These are phyloP conservation scores for Gastrolobium bilobum DNA, from an alignment of 306 rosid species.

Conservation along the genomic window DNA sequence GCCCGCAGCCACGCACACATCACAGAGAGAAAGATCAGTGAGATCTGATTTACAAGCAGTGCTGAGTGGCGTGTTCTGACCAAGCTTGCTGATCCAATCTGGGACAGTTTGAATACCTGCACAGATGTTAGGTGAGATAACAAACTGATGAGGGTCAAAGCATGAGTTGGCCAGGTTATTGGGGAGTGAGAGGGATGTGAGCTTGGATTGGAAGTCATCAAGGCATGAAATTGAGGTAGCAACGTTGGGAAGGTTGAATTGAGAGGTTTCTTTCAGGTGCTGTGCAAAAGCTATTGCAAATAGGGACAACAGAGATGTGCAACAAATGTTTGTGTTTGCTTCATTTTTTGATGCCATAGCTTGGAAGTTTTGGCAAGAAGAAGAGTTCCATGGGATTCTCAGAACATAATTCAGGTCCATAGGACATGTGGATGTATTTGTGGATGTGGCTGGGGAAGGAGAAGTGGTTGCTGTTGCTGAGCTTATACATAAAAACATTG, in stretches of 20 bases:
- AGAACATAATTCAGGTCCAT: slow-evolving; percentile 75
- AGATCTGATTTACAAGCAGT: slow-evolving; percentile 73
- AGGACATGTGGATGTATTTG: slow-evolving; percentile 61
- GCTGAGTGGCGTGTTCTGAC: slow-evolving; percentile 55
- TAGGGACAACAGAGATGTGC: slow-evolving; percentile 70
- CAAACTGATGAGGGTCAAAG: slow-evolving; percentile 74
- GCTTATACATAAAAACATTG: slow-evolving; percentile 22
- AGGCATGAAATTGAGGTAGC: slow-evolving; percentile 72
- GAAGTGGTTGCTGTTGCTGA: slow-evolving; percentile 53
- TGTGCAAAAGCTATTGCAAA: slow-evolving; percentile 67
- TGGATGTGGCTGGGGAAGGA: slow-evolving; percentile 10
- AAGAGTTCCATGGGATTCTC: slow-evolving; percentile 74
- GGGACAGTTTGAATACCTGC: slow-evolving; percentile 60
- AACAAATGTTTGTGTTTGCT: slow-evolving; percentile 51
- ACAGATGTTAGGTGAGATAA: slow-evolving; percentile 63
- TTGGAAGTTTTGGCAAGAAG: slow-evolving; percentile 61
- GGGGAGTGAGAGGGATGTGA: slow-evolving; percentile 60
- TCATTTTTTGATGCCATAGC: slow-evolving; percentile 31
- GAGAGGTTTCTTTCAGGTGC: slow-evolving; percentile 76
- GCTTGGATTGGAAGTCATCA: slow-evolving; percentile 67
- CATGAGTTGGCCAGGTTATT: slow-evolving; percentile 53
- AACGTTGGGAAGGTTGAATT: slow-evolving; percentile 69
- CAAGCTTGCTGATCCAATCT: slow-evolving; percentile 72
- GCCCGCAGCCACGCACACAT: slow-evolving; percentile 72
- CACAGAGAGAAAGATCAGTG: slow-evolving; percentile 64